phyloP scores from a whole-genome alignment of 352 stramenopile genomes.

The Globisporangium canariense region DNA sequence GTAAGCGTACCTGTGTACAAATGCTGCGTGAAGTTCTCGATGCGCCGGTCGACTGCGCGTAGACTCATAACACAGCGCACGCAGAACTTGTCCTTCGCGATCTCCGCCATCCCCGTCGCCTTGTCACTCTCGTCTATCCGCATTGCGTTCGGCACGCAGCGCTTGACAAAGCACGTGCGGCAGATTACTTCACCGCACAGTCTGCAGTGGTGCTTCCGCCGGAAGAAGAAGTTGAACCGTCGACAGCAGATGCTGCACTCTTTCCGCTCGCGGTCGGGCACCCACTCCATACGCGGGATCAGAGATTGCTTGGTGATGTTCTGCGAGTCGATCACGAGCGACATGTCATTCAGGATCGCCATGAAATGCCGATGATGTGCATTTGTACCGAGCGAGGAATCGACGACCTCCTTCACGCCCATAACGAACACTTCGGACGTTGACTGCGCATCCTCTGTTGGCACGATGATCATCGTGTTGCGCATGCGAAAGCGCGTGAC shows the following conservation, averaged over 20 bases:
- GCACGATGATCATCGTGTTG: conserved; percentile 40
- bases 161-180: conserved; percentile 45
- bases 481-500: conserved; percentile 40
- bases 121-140: background rate
- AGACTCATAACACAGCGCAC: conserved; percentile 50
- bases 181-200: conserved; percentile 53
- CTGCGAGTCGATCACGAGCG: conserved; percentile 49
- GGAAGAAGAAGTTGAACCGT: conserved; percentile 22
- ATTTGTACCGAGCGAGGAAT: conserved; percentile 32
- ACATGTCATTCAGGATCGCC: conserved; percentile 48
- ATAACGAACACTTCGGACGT: conserved; percentile 51
- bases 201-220: conserved; percentile 44
- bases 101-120: background rate
- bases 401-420: conserved; percentile 28
- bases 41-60: conserved; percentile 32
- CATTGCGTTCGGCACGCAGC: conserved; percentile 22
- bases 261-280: conserved; percentile 29
- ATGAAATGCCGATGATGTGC: conserved; percentile 44
- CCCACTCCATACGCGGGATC: conserved; percentile 27
- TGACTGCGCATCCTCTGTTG: conserved; percentile 24
- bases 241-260: conserved; percentile 24
- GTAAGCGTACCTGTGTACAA: conserved; percentile 25
- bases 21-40: conserved; percentile 28
- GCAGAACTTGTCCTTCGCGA: conserved; percentile 54
- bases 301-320: conserved; percentile 45